phyloP scores from a whole-genome alignment of 2,329 filamentous ascomycete genomes.

The Calonectria pauciramosa region DNA sequence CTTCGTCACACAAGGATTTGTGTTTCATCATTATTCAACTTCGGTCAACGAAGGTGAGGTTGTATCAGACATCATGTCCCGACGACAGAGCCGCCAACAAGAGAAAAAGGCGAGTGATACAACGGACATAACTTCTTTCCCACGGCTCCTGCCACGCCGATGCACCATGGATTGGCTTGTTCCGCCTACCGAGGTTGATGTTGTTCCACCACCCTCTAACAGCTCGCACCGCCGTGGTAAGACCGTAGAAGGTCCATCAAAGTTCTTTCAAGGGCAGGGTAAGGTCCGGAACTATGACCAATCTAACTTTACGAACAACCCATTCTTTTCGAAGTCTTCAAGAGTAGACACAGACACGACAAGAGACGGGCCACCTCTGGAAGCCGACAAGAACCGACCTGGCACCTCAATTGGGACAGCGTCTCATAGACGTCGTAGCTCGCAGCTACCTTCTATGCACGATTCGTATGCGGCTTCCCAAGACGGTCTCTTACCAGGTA shows the following conservation, averaged over 20 bases:
- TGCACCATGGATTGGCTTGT: constrained; percentile 51
- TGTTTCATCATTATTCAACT: constrained; percentile 39
- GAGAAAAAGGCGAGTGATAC: constrained; percentile 34
- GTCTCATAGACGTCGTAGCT: constrained; percentile 45
- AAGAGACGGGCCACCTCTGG: not conserved
- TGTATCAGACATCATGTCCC: constrained; percentile 38
- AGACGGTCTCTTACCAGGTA: constrained; percentile 37
- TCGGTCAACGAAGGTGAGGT: constrained; percentile 35
- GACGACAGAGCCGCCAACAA: constrained; percentile 31
- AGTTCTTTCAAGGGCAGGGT: constrained; percentile 26
- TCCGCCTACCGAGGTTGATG: constrained; percentile 37
- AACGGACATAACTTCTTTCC: constrained; percentile 52
- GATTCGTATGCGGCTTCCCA: constrained; percentile 22
- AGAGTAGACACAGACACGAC: constrained; percentile 13
- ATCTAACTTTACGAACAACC: constrained; percentile 40
- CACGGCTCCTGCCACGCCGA: constrained; percentile 48
- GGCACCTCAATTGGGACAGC: constrained; percentile 43
- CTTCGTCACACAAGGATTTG: constrained; percentile 27
- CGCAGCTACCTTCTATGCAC: constrained; percentile 27
- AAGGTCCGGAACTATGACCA: constrained; percentile 30
- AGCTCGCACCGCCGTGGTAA: constrained; percentile 42
- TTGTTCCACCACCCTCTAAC: constrained; percentile 20
- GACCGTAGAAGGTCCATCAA: constrained; percentile 12
- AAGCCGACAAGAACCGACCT: constrained; percentile 33
- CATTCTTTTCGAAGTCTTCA: constrained; percentile 33